Percentiles rank a stretch among this genome's conserved stretches.
phyloP scores from a whole-genome alignment of 371 early-diverging fungal species.

The Catenaria anguillulae region DNA sequence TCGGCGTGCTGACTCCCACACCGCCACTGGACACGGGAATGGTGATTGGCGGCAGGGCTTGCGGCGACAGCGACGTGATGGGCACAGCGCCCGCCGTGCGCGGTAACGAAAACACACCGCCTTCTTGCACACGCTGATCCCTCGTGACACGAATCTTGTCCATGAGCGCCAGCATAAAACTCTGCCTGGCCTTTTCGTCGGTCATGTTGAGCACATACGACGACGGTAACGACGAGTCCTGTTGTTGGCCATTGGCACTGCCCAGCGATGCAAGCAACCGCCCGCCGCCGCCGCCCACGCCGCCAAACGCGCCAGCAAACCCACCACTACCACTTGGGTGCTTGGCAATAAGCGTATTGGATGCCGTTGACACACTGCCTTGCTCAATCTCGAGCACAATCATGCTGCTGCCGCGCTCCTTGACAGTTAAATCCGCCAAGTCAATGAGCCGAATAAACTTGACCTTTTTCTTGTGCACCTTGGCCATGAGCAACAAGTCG shows the following conservation, averaged over 20 bases:
- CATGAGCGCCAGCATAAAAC: background rate
- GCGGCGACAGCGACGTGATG: background rate
- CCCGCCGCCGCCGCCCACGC: background rate
- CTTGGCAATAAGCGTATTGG: background rate
- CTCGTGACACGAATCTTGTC: background rate
- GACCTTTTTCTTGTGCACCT: constrained; percentile 1
- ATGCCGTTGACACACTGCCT: background rate
- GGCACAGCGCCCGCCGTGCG: background rate
- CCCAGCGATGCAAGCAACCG: too few relatives aligned
- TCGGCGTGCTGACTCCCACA: too few relatives aligned
- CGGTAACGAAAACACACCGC: background rate
- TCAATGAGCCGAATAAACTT: constrained; percentile 2
- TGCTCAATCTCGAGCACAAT: background rate
- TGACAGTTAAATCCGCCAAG: background rate
- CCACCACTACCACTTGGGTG: too few relatives aligned
- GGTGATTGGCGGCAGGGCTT: too few relatives aligned
- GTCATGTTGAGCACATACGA: background rate
- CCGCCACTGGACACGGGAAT: too few relatives aligned
- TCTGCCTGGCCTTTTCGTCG: background rate
- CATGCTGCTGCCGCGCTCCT: background rate
- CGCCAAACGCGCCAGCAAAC: background rate
- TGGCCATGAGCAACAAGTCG: constrained; percentile 1
- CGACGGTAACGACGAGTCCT: background rate
- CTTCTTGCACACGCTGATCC: background rate
- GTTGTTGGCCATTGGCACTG: background rate